Base-by-base conservation (phyloP, 371 early-diverging fungal species). In the Apophysomyces variabilis region DNA sequence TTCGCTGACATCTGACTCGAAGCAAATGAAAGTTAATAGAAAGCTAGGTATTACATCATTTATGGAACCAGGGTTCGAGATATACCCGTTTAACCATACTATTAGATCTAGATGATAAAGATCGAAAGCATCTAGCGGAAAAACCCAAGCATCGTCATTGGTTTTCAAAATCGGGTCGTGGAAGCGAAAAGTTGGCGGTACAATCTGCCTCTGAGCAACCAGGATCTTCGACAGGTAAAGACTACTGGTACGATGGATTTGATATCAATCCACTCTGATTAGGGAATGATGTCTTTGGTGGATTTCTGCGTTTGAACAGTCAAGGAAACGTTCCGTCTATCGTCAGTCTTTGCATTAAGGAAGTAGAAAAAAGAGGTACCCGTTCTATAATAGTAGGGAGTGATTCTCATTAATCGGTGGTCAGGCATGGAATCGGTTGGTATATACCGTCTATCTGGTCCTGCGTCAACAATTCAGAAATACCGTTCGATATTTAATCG, bases 381-480 rank as follows among this genome's bases (percentile, higher is more conserved):
- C 0, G 61, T 54, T 57, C 5, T 46, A 3, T 46, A 64, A 11
- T 35, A 14, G 38, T 38, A 21, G 4, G 21, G 9, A 21, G n/a
- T 16, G 35, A 4, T 50, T 18, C 5, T 26, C 9, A 18, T 18
- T 21, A 9, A 21, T n/a, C n/a, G 7, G 9, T 7, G 7, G 9
- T 26, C 38, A 69, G 87, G 89, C 6, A 57, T 90, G 65, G 68
- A 73, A 21, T 79, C 85, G 5, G 90, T 91, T 57, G 95, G 95
- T 11, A 92, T 95, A 39, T 95, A 95, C 67, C 86, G 95, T 60
- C 68, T 95, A 13, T 92, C 92, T 11, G 95, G 95, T 4, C 92
- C 89, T 44, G 82, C 90, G 13, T 80, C 92, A 0, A 80, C 86
- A 45, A 87, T 93, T 59, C 89, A 90, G 64, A 90, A 89, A 67